Evolutionary conservation across 1,284 basidiomycete genomes (phyloP), one percentile per base, ranked within the genome.

Genomic region (Mycena sp.): DNA sequence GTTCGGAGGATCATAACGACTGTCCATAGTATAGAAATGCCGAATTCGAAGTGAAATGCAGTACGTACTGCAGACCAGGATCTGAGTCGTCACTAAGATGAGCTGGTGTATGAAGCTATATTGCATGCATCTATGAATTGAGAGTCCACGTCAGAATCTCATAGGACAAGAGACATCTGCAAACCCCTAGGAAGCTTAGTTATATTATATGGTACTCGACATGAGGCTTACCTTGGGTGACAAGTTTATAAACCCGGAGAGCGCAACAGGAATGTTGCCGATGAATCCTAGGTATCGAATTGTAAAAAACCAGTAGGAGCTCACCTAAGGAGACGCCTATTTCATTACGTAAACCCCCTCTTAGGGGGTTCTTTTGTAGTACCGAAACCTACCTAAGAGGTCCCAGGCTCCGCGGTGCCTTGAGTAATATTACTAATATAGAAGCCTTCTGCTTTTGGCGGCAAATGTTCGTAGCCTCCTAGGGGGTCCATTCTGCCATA

Each of bases 261-360:
- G 21, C 6, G 60, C 57, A 1, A 68, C 64, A 12, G 63, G 62
- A 7, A 70, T 46, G 55, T 67, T 69, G 38, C 65, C 52, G 5
- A 57, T 30, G 38, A 66, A 64, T 9, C 64, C 63, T n/a, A 66
- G 30, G 45, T 70, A 70, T 12, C 69, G 65, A n/a, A 68, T 61
- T 10, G 65, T 12, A 38, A 68, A 66, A 55, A 70, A 70, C 62
- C 58, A 65, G 48, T 53, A 43, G 14, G 66, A 55, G 57, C 68
- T 68, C n/a, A n/a, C n/a, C n/a, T n/a, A n/a, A n/a, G n/a, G n/a
- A n/a, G n/a, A n/a, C n/a, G n/a, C n/a, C n/a, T n/a, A n/a, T n/a
- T n/a, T n/a, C n/a, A n/a, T n/a, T n/a, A n/a, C n/a, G n/a, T n/a
- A n/a, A n/a, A n/a, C n/a, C n/a, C n/a, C n/a, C n/a, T n/a, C n/a